phyloP scores from a whole-genome alignment of 345 rosid species.

The Populus pruinosa region DNA sequence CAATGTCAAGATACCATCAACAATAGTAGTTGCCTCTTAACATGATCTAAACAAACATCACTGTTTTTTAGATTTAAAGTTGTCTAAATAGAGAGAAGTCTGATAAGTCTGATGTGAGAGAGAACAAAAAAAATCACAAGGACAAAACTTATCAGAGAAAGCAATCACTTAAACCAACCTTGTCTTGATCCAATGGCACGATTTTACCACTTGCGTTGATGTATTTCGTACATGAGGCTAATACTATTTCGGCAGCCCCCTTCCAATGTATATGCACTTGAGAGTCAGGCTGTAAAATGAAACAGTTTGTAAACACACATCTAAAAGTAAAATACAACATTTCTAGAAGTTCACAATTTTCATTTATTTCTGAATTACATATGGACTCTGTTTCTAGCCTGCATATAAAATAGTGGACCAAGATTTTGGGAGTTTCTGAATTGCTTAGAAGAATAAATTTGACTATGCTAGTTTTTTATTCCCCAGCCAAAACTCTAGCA shows the following conservation, averaged over 20 bases:
- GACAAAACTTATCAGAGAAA: not conserved
- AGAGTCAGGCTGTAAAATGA: conserved; percentile 54
- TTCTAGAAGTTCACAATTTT: not conserved
- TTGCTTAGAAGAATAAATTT: not conserved
- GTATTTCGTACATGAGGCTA: conserved; percentile 70
- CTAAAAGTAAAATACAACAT: not conserved
- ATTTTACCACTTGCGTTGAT: conserved; percentile 54
- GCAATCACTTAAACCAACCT: conserved; percentile 39
- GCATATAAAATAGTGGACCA: not conserved
- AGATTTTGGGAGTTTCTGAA: not conserved
- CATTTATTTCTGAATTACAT: not conserved
- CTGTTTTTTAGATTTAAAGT: not conserved
- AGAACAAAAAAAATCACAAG: not conserved
- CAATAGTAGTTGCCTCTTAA: not conserved
- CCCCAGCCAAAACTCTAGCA: not conserved
- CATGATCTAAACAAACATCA: not conserved
- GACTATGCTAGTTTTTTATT: not conserved
- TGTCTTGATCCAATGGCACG: conserved; percentile 51
- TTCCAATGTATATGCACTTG: conserved; percentile 91
- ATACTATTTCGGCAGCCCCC: conserved; percentile 95
- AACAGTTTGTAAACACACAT: not conserved
- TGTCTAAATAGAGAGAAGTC: not conserved
- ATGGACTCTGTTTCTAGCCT: not conserved
- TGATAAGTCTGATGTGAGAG: not conserved
- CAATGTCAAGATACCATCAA: not conserved